These are phyloP conservation scores for Ogataea wickerhamii DNA, from an alignment of 805 yeast species.

Conservation along the genomic window DNA sequence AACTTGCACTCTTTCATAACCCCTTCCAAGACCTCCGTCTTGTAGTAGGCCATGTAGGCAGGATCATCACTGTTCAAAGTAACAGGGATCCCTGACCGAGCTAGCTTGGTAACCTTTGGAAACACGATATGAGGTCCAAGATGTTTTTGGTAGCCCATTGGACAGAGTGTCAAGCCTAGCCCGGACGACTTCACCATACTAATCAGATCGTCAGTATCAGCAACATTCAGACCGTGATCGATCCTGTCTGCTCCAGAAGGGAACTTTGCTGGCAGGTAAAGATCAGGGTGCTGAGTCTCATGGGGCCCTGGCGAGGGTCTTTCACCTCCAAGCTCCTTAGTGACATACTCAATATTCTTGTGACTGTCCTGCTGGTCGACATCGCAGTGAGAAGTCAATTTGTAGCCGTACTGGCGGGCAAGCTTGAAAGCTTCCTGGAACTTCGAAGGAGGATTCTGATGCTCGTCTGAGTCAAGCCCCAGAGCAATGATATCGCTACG, in stretches of 20 bases:
- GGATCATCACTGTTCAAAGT: conserved; percentile 39
- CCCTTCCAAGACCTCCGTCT: conserved; percentile 35
- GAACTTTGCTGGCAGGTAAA: conserved; percentile 11
- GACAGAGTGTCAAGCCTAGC: conserved; percentile 40
- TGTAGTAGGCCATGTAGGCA: conserved; percentile 43
- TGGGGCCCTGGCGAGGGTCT: conserved; percentile 25
- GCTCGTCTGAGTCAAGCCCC: conserved; percentile 44
- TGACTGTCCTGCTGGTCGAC: conserved; percentile 46
- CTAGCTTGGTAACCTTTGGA: conserved; percentile 40
- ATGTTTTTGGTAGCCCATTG: conserved; percentile 33
- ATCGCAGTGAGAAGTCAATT: conserved; percentile 42
- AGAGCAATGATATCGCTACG: conserved; percentile 38
- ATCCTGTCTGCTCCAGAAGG: conserved; percentile 36
- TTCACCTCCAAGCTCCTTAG: conserved; percentile 16
- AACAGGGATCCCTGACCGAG: conserved; percentile 36
- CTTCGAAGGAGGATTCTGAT: conserved; percentile 41
- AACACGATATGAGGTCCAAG: conserved; percentile 33
- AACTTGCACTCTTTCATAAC: conserved; percentile 14
- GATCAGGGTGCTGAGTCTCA: conserved; percentile 29
- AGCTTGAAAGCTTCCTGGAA: conserved; percentile 37
- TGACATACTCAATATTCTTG: conserved; percentile 31
- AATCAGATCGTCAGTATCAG: conserved; percentile 34
- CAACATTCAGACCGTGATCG: conserved; percentile 43
- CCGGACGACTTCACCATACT: conserved; percentile 32
- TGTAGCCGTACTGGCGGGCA: conserved; percentile 34